phyloP scores from a whole-genome alignment of 306 rosid species.

The Malus orientalis region DNA sequence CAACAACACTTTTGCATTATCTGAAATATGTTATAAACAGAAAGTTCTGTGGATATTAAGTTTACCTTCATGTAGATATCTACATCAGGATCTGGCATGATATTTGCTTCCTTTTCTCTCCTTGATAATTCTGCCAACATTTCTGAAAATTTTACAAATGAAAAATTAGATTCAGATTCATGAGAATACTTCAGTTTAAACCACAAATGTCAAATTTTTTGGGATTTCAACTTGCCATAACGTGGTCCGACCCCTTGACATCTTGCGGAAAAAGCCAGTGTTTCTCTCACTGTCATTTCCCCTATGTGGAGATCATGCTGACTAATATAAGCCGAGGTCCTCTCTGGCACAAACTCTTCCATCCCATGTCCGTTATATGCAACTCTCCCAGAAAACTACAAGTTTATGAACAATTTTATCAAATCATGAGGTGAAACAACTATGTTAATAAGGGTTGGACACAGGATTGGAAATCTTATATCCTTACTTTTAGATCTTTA shows the following conservation, averaged over 20 bases:
- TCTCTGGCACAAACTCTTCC: slow-evolving; percentile 71
- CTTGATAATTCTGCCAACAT: slow-evolving; percentile 56
- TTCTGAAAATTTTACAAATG: slow-evolving; percentile 19
- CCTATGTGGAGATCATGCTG: slow-evolving; percentile 71
- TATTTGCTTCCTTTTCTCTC: slow-evolving; percentile 57
- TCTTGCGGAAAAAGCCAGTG: slow-evolving; percentile 76
- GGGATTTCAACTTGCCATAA: slow-evolving; percentile 40
- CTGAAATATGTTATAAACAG: background rate
- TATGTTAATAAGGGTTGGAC: background rate
- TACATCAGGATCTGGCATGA: slow-evolving; percentile 56
- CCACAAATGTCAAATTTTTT: background rate
- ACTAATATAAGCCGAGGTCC: slow-evolving; percentile 69
- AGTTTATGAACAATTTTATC: background rate
- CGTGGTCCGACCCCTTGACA: slow-evolving; percentile 71
- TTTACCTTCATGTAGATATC: slow-evolving; percentile 70
- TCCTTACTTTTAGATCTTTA: slow-evolving; percentile 29
- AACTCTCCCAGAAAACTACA: slow-evolving; percentile 48
- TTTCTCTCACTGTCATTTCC: slow-evolving; percentile 78
- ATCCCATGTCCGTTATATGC: slow-evolving; percentile 56
- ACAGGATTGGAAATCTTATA: background rate
- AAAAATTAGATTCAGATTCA: background rate
- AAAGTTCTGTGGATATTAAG: background rate
- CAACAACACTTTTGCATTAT: background rate
- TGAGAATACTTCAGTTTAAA: background rate
- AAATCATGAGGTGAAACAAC: background rate